Evolutionary conservation across 306 rosid species (phyloP).

Genomic region (Bauhinia variegata): DNA sequence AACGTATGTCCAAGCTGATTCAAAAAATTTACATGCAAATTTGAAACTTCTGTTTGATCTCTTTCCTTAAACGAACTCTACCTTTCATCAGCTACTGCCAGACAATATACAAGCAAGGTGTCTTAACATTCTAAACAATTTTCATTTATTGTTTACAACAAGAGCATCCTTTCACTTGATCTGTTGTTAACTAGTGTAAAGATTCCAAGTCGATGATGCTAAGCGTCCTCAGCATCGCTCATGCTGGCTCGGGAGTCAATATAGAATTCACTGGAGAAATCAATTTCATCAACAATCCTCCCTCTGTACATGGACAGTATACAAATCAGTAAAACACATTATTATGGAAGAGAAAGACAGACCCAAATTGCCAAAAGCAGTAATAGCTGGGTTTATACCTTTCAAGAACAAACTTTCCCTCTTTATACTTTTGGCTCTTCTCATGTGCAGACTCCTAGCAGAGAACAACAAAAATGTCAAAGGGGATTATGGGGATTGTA

Average conservation of each 20-base stretch:
- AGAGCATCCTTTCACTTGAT: slow-evolving; percentile 24
- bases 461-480: slow-evolving; percentile 4
- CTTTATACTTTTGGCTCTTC: slow-evolving; percentile 84
- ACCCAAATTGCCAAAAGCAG: slow-evolving; percentile 19
- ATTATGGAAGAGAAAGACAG: background rate
- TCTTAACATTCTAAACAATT: too few species aligned
- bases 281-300: slow-evolving; percentile 75
- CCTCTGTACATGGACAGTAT: slow-evolving; percentile 42
- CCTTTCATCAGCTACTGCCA: background rate
- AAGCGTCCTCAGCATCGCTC: slow-evolving; percentile 77
- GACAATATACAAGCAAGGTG: too few species aligned
- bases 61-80: slow-evolving; percentile 9
- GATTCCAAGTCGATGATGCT: slow-evolving; percentile 36
- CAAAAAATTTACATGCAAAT: slow-evolving; percentile 11
- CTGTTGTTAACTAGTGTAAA: slow-evolving; percentile 23
- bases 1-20: slow-evolving; percentile 9
- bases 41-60: slow-evolving; percentile 22
- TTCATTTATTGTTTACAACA: slow-evolving; percentile 1
- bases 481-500: background rate
- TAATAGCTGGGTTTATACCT: slow-evolving; percentile 53
- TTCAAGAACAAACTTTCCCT: slow-evolving; percentile 93
- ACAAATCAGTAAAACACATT: slow-evolving; percentile 26
- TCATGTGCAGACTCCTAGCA: slow-evolving; percentile 80
- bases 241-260: slow-evolving; percentile 56
- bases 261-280: slow-evolving; percentile 62